Conservation (phyloP, 2,329 filamentous ascomycete genomes). For the Colletotrichum euphorbiae region DNA sequence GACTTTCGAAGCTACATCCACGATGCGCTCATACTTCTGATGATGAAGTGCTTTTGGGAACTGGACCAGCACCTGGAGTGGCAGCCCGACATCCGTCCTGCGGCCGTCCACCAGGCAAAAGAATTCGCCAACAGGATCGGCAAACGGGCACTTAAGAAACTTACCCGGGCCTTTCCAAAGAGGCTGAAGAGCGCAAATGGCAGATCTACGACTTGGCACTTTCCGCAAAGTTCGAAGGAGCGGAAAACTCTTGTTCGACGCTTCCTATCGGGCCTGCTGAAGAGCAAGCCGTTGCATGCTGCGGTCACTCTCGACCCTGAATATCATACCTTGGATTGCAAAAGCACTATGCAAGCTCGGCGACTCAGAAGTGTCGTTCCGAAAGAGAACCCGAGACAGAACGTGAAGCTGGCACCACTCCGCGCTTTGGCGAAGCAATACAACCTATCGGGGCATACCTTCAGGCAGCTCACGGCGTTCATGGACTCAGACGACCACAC, state of each 20-base stretch:
- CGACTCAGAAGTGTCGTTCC: not conserved
- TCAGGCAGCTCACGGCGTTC: not conserved
- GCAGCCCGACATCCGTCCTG: not conserved
- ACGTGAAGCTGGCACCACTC: not conserved
- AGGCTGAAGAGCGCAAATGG: not conserved
- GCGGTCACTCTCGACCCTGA: no score
- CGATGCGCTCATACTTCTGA: not conserved
- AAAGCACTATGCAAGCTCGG: not conserved
- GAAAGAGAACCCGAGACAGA: not conserved
- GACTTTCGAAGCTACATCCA: not conserved
- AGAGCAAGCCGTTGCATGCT: not conserved
- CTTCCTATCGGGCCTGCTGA: not conserved
- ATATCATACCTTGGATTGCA: not conserved
- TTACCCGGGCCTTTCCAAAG: not conserved
- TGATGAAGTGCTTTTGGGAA: not conserved
- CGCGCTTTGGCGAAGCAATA: constrained; percentile 1
- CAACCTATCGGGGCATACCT: not conserved
- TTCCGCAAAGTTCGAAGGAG: not conserved
- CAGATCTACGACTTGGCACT: not conserved
- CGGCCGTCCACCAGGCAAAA: not conserved
- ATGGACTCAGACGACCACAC: not conserved
- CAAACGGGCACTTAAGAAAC: not conserved
- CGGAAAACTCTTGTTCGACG: not conserved
- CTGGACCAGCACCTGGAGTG: not conserved
- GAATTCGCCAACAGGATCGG: not conserved